Evolutionary conservation across 768 basidiomycete species (phyloP).

Genomic region (Phaeolepiota aurea): DNA sequence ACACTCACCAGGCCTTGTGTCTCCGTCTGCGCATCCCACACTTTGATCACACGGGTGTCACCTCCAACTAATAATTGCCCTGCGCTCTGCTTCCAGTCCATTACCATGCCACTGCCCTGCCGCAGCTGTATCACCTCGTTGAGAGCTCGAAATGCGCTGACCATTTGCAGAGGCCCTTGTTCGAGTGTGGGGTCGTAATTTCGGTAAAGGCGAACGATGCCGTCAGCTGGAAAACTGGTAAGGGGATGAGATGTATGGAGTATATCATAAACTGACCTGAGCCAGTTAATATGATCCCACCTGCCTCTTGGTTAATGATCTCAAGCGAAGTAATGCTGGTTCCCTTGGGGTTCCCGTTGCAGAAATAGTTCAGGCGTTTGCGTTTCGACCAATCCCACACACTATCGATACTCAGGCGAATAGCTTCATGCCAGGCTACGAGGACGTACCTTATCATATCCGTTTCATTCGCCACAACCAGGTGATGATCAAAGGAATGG

Average conservation of each 20-base stretch:
- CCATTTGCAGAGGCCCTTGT: conserved; percentile 78
- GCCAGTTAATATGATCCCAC: conserved; percentile 81
- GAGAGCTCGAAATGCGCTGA: conserved; percentile 87
- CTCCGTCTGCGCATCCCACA: conserved; percentile 96
- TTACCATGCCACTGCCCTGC: conserved; percentile 78
- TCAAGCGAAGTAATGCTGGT: conserved; percentile 83
- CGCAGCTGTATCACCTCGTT: conserved; percentile 66
- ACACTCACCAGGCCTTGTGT: conserved; percentile 57
- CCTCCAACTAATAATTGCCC: conserved; percentile 87
- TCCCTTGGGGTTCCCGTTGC: conserved; percentile 78
- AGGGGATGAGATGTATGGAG: background rate
- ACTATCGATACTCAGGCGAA: conserved; percentile 27
- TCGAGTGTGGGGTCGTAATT: conserved; percentile 78
- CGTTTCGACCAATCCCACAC: conserved; percentile 93
- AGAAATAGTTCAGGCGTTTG: conserved; percentile 73
- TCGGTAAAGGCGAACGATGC: conserved; percentile 83
- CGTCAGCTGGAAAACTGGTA: conserved; percentile 56
- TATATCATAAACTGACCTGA: conserved; percentile 48
- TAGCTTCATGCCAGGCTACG: too few species aligned
- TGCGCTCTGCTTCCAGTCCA: conserved; percentile 88
- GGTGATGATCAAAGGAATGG: conserved; percentile 87
- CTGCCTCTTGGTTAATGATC: conserved; percentile 93
- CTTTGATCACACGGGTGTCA: conserved; percentile 78
- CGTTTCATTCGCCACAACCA: conserved; percentile 77
- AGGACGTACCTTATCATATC: conserved; percentile 73